A percentile compares a stretch with the other conserved stretches of the same genome.
Evolutionary conservation across 2,329 filamentous ascomycete species (phyloP).

Genomic region (Aspergillus melleus): DNA sequence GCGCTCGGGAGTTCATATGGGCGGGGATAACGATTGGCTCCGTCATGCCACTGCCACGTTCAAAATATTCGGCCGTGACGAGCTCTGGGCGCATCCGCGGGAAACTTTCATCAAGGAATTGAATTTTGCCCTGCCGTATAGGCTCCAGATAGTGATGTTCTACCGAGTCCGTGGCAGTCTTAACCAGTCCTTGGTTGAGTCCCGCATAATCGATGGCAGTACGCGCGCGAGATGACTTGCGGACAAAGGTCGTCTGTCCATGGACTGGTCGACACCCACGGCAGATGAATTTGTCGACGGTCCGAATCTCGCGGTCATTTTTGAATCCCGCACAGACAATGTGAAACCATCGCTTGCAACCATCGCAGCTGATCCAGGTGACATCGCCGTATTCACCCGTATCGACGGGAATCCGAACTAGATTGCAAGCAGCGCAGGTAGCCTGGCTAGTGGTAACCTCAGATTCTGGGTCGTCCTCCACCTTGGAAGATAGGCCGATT

Average conservation of each 20-base stretch:
- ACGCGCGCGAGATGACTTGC: slow-evolving; percentile 65
- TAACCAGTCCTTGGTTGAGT: slow-evolving; percentile 65
- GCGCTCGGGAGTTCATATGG: slow-evolving; percentile 57
- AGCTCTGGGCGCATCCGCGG: slow-evolving; percentile 64
- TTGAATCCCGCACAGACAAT: slow-evolving; percentile 67
- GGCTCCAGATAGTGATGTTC: slow-evolving; percentile 69
- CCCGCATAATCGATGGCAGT: slow-evolving; percentile 69
- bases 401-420: slow-evolving; percentile 53
- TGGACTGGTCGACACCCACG: slow-evolving; percentile 57
- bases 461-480: slow-evolving; percentile 27
- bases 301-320: slow-evolving; percentile 62
- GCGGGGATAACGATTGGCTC: slow-evolving; percentile 68
- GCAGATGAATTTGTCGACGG: slow-evolving; percentile 69
- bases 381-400: slow-evolving; percentile 55
- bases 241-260: slow-evolving; percentile 66
- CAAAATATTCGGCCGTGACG: slow-evolving; percentile 63
- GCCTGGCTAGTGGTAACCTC: slow-evolving; percentile 37
- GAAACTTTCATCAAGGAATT: slow-evolving; percentile 62
- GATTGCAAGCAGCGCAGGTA: slow-evolving; percentile 59
- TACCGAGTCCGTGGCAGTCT: slow-evolving; percentile 62
- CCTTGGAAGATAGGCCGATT: slow-evolving; percentile 23
- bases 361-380: slow-evolving; percentile 67
- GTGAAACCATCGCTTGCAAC: slow-evolving; percentile 69
- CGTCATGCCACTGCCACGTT: slow-evolving; percentile 62
- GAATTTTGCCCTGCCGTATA: slow-evolving; percentile 64